phyloP scores from a whole-genome alignment of 2,329 filamentous ascomycete species.

The Aspergillus pseudoterreus region DNA sequence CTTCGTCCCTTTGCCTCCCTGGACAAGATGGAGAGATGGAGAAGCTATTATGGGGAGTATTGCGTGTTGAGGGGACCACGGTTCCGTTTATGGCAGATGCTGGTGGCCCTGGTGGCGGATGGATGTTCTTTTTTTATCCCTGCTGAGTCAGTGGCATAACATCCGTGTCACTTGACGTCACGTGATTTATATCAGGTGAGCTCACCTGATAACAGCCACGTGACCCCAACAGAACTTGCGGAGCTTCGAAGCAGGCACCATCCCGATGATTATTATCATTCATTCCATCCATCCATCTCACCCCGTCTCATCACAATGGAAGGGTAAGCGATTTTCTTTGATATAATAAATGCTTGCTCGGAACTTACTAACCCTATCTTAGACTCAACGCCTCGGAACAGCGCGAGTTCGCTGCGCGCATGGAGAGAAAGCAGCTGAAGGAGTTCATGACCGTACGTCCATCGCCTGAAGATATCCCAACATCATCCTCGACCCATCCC shows the following conservation, averaged over 20 bases:
- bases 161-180: not conserved
- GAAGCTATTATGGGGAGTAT: not conserved
- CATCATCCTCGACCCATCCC: not conserved
- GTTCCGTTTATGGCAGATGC: constrained; percentile 9
- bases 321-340: constrained; percentile 22
- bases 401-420: constrained; percentile 86
- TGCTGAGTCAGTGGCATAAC: constrained; percentile 4
- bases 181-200: not conserved
- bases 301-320: constrained; percentile 32
- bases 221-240: constrained; percentile 17
- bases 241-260: constrained; percentile 16
- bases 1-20: not conserved
- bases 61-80: constrained; percentile 7
- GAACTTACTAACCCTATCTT: constrained; percentile 11
- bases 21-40: not conserved
- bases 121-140: constrained; percentile 16
- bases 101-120: constrained; percentile 1
- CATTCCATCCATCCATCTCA: not conserved
- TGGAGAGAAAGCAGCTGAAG: constrained; percentile 98
- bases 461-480: constrained; percentile 1
- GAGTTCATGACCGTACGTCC: constrained; percentile 90
- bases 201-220: not conserved
- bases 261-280: not conserved
- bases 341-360: not conserved
- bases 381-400: constrained; percentile 77